A percentile compares a stretch with the other conserved stretches of the same genome.
These are phyloP conservation scores for Moesziomyces antarcticus DNA, from an alignment of 1,284 basidiomycete species.

Conservation along the genomic window DNA sequence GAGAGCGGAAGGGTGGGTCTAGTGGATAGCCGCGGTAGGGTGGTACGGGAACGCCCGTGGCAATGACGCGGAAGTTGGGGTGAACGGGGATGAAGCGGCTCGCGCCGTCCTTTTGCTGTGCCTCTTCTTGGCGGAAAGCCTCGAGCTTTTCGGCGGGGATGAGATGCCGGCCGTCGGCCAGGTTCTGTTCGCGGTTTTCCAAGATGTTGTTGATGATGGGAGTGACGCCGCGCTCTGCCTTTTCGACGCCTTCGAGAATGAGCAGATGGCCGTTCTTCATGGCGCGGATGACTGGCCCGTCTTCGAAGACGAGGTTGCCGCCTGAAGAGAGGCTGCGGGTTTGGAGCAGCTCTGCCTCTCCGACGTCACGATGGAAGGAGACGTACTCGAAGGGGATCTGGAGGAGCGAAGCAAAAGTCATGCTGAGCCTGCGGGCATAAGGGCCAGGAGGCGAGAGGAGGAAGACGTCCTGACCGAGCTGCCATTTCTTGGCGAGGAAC, in stretches of 20 bases:
- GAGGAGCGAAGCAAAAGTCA: constrained; percentile 67
- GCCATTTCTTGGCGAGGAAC: constrained; percentile 66
- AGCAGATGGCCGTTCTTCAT: constrained; percentile 68
- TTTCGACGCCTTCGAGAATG: constrained; percentile 68
- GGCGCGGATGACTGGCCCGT: constrained; percentile 67
- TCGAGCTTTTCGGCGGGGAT: constrained; percentile 66
- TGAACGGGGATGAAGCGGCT: constrained; percentile 66
- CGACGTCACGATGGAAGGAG: constrained; percentile 68
- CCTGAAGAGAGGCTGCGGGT: constrained; percentile 61
- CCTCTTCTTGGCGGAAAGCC: constrained; percentile 39
- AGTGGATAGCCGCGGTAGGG: constrained; percentile 68
- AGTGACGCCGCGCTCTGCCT: constrained; percentile 66
- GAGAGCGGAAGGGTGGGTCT: constrained; percentile 69
- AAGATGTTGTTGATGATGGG: constrained; percentile 69
- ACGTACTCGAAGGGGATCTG: constrained; percentile 67
- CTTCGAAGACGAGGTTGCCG: constrained; percentile 65
- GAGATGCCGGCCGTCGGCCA: constrained; percentile 68
- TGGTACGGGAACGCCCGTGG: constrained; percentile 65
- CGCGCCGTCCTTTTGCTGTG: constrained; percentile 7
- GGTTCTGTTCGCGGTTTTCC: constrained; percentile 67
- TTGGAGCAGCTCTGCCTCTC: constrained; percentile 69
- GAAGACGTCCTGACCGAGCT: constrained; percentile 65
- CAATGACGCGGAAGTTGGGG: constrained; percentile 68
- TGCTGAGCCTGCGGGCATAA: constrained; percentile 67
- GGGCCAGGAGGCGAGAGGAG: constrained; percentile 67